These are phyloP conservation scores for Crithidia expoeki DNA, from an alignment of 208 protist species.

Conservation along the genomic window DNA sequence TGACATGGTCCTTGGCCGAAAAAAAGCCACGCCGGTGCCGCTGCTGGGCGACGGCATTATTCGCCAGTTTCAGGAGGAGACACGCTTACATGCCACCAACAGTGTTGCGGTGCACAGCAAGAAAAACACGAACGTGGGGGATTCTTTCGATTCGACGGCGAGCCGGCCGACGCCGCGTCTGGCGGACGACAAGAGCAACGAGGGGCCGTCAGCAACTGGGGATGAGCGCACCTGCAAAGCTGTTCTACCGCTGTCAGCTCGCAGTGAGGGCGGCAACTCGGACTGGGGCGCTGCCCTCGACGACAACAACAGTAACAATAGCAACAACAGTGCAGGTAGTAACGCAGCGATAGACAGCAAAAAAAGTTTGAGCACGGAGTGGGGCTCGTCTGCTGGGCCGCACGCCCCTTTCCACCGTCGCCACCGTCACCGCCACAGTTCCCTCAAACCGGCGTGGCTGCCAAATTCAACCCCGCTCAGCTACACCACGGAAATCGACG, in stretches of 20 bases:
- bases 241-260: neutral
- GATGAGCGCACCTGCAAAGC: neutral
- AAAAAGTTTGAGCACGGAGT: neutral
- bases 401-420: constrained; percentile 6
- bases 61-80: constrained; percentile 23
- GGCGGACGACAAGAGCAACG: neutral
- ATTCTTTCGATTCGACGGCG: constrained; percentile 21
- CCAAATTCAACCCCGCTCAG: neutral
- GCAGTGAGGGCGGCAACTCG: neutral
- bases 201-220: neutral
- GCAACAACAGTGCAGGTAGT: neutral
- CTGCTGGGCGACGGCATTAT: constrained; percentile 48
- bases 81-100: constrained; percentile 15
- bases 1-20: constrained; percentile 46
- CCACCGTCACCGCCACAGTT: constrained; percentile 26
- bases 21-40: constrained; percentile 31
- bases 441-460: constrained; percentile 1
- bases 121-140: constrained; percentile 19
- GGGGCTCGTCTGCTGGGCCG: neutral
- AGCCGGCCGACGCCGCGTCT: constrained; percentile 1
- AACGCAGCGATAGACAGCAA: neutral
- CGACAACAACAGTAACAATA: neutral
- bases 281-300: neutral
- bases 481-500: neutral
- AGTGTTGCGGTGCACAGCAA: constrained; percentile 10